phyloP scores from a whole-genome alignment of 2,329 filamentous ascomycete species.

The Diaporthe sp. region DNA sequence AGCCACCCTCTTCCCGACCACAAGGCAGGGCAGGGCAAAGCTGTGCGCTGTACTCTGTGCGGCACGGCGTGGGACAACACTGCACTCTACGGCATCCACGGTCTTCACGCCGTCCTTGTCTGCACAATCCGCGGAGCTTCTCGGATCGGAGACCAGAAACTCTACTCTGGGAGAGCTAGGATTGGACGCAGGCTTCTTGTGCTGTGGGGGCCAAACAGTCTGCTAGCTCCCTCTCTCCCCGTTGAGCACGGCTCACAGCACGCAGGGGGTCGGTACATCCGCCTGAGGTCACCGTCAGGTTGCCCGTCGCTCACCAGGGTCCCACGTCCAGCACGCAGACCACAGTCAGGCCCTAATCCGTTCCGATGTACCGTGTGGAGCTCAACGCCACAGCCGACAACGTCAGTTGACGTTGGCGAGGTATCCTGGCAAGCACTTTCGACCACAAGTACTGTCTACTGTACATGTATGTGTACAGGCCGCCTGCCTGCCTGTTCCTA shows the following conservation, averaged over 20 bases:
- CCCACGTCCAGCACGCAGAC: neutral
- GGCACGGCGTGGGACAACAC: neutral
- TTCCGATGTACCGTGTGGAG: neutral
- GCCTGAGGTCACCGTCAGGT: constrained; percentile 18
- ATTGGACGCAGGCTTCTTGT: neutral
- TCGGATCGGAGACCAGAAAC: neutral
- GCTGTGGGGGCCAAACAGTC: constrained; percentile 8
- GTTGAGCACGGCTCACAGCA: neutral
- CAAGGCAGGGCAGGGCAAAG: neutral
- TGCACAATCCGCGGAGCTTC: neutral
- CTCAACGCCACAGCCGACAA: neutral
- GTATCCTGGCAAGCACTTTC: neutral
- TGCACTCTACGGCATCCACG: neutral
- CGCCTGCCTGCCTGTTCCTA: neutral
- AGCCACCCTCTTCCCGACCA: neutral
- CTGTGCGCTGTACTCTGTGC: too few relatives aligned
- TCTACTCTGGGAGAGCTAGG: neutral
- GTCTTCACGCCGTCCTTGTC: neutral
- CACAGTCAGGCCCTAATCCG: neutral
- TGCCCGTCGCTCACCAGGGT: neutral
- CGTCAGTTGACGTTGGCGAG: too few relatives aligned
- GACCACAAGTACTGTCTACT: neutral
- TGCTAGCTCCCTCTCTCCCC: neutral
- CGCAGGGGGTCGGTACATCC: neutral
- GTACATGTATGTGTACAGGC: neutral